Conservation (phyloP, 192 early-diverging fungal species). For the Thamnidium elegans region DNA sequence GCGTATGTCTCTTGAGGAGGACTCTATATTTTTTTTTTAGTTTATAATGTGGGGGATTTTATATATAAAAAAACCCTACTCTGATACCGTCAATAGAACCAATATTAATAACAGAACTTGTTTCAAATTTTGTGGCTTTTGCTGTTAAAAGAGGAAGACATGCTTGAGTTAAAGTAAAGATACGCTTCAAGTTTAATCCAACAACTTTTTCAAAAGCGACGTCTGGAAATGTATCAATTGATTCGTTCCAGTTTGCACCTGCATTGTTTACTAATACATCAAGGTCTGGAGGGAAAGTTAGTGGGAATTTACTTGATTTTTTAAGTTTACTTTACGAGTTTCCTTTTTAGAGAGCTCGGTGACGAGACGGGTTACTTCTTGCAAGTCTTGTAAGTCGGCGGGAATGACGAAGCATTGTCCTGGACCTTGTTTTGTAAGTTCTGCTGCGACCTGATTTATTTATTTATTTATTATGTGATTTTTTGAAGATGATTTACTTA, state of each 20-base stretch:
- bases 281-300: conserved; percentile 65
- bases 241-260: conserved; percentile 59
- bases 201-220: conserved; percentile 72
- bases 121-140: conserved; percentile 49
- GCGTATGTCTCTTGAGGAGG: conserved; percentile 57
- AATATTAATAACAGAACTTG: conserved; percentile 87
- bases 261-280: conserved; percentile 90
- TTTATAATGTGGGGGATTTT: too few species aligned
- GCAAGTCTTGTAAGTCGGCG: conserved; percentile 65
- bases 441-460: conserved; percentile 48
- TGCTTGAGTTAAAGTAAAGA: conserved; percentile 78
- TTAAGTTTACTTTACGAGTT: conserved; percentile 51
- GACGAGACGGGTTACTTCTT: conserved; percentile 55
- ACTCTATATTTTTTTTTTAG: too few species aligned
- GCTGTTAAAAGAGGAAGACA: conserved; percentile 69
- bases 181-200: conserved; percentile 80
- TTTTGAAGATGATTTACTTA: too few species aligned
- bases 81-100: conserved; percentile 67
- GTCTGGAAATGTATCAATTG: conserved; percentile 60
- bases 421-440: conserved; percentile 64
- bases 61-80: too few species aligned
- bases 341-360: conserved; percentile 59
- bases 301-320: too few species aligned
- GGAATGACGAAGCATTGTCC: conserved; percentile 72
- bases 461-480: neutral